Conservation (phyloP, 2,329 filamentous ascomycete species). For the Chalaropsis ovoidea region DNA sequence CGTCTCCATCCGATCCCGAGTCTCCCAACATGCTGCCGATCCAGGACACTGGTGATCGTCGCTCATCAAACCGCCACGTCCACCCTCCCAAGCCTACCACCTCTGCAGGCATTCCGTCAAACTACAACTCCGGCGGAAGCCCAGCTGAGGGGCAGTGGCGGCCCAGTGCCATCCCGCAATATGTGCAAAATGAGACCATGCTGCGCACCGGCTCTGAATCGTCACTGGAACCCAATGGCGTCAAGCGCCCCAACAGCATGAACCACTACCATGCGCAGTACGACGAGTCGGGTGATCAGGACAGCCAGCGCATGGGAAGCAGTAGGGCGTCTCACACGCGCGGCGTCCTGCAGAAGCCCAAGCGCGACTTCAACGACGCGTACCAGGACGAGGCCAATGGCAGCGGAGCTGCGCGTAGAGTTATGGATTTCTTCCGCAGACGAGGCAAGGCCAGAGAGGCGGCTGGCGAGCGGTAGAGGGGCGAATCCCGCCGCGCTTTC, state of each 20-base stretch:
- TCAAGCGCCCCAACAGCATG: conserved; percentile 29
- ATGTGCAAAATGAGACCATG: conserved; percentile 39
- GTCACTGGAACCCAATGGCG: conserved; percentile 37
- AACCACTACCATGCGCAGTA: conserved; percentile 39
- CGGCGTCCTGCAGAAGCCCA: conserved; percentile 69
- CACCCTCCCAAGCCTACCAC: conserved; percentile 21
- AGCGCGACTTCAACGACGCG: conserved; percentile 69
- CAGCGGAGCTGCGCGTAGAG: conserved; percentile 74
- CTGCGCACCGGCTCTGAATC: conserved; percentile 46
- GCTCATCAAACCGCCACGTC: conserved; percentile 6
- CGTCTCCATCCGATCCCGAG: conserved; percentile 38
- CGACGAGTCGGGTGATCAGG: conserved; percentile 34
- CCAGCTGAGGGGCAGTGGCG: conserved; percentile 19
- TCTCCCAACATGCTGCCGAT: conserved; percentile 46
- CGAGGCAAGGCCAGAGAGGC: conserved; percentile 54
- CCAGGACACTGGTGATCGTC: conserved; percentile 34
- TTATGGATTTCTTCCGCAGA: conserved; percentile 97
- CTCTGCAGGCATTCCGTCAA: conserved; percentile 19
- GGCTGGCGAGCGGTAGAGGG: conserved; percentile 24
- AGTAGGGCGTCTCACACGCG: conserved; percentile 29
- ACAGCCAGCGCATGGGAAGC: conserved; percentile 34
- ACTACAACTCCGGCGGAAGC: conserved; percentile 3
- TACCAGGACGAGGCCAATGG: conserved; percentile 69
- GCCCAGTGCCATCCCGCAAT: conserved; percentile 37
- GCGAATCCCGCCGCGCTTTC: conserved; percentile 23